Evolutionary conservation across 2,329 filamentous ascomycete genomes (phyloP), one percentile per base, ranked within the genome.

Genomic region (Ophiostoma piceae): DNA sequence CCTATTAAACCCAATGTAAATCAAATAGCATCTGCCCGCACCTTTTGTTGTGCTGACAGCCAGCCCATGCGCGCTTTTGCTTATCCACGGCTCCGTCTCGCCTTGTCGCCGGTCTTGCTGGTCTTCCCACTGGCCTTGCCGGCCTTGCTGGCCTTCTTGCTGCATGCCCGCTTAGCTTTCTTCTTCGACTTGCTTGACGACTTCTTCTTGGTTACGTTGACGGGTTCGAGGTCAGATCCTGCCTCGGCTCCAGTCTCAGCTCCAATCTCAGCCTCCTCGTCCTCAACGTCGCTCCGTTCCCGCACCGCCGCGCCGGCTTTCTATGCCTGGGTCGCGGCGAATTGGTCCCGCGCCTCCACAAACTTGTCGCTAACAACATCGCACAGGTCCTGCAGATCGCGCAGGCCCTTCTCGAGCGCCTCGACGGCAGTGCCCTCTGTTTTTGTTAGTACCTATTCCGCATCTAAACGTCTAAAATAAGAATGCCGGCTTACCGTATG

Each of bases 331-430:
- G 57, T 69, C 39, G 35, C 68, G 19, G 39, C 66, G 54, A 90
- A 92, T 8, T 85, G 82, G 73, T 92, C 85, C 71, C 88, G 83
- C 72, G 91, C 87, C 14, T 81, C 81, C 70, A 85, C 89, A 79
- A 97, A 99, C 78, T 96, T 94, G 68, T 96, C 92, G n/a, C 90
- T 87, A 4, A 99, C 92, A 3, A 96, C 91, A 79, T 98, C 94
- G 78, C 94, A 98, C 62, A 98, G 85, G 71, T 95, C 92, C 80
- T 95, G 91, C 71, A 99, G 82, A 77, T 98, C 94, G 73, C 88
- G 85, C 47, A 99, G 84, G 0, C 94, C 95, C 81, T 98, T 98
- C 75, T 95, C 90, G 47, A 99, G 82, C 1, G 94, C 95, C 74
- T 94, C 89, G 47, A 92, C 88, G 2, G 94, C 94, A 6, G 89